Evolutionary conservation across 1,284 basidiomycete species (phyloP).

Genomic region (Ustilago sp.): DNA sequence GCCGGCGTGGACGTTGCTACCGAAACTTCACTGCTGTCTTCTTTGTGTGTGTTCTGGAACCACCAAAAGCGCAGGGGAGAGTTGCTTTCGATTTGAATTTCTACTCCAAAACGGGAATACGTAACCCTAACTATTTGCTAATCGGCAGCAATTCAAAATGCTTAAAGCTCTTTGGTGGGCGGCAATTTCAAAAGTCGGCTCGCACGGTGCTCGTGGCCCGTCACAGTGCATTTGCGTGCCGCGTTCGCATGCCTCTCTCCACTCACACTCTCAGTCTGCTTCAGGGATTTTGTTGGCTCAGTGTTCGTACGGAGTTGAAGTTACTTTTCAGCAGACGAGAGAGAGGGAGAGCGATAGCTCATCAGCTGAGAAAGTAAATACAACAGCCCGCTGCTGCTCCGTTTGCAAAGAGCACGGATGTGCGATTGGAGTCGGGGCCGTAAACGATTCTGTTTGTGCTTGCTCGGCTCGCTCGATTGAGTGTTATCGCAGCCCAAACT

Average conservation of each 20-base stretch:
- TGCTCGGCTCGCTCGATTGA: neutral
- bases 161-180: neutral
- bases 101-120: neutral
- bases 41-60: constrained; percentile 8
- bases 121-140: constrained; percentile 4
- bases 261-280: neutral
- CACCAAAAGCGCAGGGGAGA: constrained; percentile 10
- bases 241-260: constrained; percentile 1
- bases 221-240: constrained; percentile 19
- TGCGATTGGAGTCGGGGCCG: neutral
- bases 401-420: neutral
- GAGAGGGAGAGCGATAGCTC: constrained; percentile 4
- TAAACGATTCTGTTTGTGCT: neutral
- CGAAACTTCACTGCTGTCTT: neutral
- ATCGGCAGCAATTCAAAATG: neutral
- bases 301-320: constrained; percentile 1
- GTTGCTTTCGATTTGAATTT: neutral
- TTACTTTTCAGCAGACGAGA: neutral
- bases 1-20: too few relatives aligned
- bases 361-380: constrained; percentile 1
- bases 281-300: neutral
- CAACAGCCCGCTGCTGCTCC: constrained; percentile 4
- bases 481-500: constrained; percentile 1
- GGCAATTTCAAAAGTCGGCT: constrained; percentile 5
- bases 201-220: constrained; percentile 7